phyloP scores from a whole-genome alignment of 495 filamentous ascomycete genomes.

The Durotheca rogersii region DNA sequence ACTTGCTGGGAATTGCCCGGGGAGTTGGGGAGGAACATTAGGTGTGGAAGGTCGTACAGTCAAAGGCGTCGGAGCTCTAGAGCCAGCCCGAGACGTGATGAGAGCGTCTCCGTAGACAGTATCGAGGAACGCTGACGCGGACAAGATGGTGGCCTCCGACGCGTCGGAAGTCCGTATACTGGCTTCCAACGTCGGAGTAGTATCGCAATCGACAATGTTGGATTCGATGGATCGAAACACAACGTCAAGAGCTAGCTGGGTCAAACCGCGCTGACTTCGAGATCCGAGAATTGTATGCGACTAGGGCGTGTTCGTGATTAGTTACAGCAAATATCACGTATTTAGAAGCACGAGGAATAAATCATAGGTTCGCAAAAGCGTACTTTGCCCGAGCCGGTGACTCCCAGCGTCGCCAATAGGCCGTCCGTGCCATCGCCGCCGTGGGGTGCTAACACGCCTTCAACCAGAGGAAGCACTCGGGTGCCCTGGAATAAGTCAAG shows the following conservation, averaged over 20 bases:
- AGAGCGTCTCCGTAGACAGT: slow-evolving; percentile 69
- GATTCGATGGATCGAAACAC: slow-evolving; percentile 76
- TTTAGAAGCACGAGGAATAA: background rate
- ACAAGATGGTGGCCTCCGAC: slow-evolving; percentile 79
- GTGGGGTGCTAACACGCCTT: slow-evolving; percentile 68
- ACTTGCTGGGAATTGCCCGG: slow-evolving; percentile 32
- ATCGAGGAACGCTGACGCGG: slow-evolving; percentile 77
- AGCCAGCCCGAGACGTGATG: slow-evolving; percentile 57
- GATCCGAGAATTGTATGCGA: slow-evolving; percentile 96
- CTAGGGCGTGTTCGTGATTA: slow-evolving; percentile 46
- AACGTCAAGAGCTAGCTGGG: slow-evolving; percentile 86
- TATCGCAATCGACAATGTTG: slow-evolving; percentile 63
- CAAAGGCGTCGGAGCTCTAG: slow-evolving; percentile 80
- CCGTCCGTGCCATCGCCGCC: slow-evolving; percentile 83
- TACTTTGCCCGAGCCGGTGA: slow-evolving; percentile 96
- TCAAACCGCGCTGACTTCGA: slow-evolving; percentile 80
- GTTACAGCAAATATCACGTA: background rate
- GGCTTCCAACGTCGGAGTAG: slow-evolving; percentile 61
- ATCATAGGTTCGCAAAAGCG: slow-evolving; percentile 18
- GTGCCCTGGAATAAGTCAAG: slow-evolving; percentile 85
- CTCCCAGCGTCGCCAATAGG: slow-evolving; percentile 85
- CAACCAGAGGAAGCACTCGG: slow-evolving; percentile 70
- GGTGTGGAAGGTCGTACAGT: slow-evolving; percentile 56
- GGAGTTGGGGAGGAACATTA: slow-evolving; percentile 35
- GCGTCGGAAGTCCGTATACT: slow-evolving; percentile 74